Percentiles rank a stretch among this genome's conserved stretches.
Conservation (phyloP, 2,329 filamentous ascomycete species). For the Pseudogymnoascus sp. region DNA sequence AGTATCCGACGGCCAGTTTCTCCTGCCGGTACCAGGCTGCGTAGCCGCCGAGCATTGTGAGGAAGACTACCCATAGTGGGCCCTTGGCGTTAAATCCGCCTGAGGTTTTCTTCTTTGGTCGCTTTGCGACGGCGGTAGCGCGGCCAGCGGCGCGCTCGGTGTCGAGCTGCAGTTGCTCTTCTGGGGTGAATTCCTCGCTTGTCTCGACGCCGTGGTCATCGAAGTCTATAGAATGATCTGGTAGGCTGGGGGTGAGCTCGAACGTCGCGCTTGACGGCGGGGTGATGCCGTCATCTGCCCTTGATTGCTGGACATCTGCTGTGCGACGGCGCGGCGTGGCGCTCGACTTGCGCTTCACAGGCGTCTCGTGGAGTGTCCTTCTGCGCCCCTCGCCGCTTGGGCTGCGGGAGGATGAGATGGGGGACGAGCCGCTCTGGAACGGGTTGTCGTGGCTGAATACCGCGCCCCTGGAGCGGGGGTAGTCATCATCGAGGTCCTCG, state of each 20-base stretch:
- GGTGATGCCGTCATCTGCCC: conserved; percentile 43
- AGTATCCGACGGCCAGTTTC: conserved; percentile 94
- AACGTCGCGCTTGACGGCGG: conserved; percentile 51
- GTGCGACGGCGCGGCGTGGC: conserved; percentile 43
- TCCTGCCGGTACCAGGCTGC: conserved; percentile 84
- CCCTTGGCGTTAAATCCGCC: conserved; percentile 47
- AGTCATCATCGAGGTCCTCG: conserved; percentile 43
- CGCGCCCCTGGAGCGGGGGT: conserved; percentile 31
- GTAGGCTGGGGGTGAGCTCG: conserved; percentile 23
- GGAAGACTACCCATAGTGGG: conserved; percentile 62
- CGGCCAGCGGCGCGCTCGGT: conserved; percentile 55
- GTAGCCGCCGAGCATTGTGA: conserved; percentile 64
- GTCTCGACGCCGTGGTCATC: conserved; percentile 48
- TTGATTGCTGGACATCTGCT: conserved; percentile 32
- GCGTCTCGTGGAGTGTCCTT: conserved; percentile 17
- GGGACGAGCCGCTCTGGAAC: conserved; percentile 79
- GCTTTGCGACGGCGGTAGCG: conserved; percentile 36
- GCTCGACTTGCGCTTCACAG: conserved; percentile 22
- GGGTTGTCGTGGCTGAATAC: conserved; percentile 87
- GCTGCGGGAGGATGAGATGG: conserved; percentile 43
- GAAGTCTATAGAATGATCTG: conserved; percentile 29
- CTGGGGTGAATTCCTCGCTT: conserved; percentile 89
- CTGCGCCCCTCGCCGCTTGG: conserved; percentile 42
- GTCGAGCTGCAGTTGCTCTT: conserved; percentile 76
- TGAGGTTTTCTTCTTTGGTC: conserved; percentile 35